Percentiles rank a stretch among this genome's conserved stretches.
phyloP scores from a whole-genome alignment of 176 grass and related monocot species.

The Bonia amplexicaulis region DNA sequence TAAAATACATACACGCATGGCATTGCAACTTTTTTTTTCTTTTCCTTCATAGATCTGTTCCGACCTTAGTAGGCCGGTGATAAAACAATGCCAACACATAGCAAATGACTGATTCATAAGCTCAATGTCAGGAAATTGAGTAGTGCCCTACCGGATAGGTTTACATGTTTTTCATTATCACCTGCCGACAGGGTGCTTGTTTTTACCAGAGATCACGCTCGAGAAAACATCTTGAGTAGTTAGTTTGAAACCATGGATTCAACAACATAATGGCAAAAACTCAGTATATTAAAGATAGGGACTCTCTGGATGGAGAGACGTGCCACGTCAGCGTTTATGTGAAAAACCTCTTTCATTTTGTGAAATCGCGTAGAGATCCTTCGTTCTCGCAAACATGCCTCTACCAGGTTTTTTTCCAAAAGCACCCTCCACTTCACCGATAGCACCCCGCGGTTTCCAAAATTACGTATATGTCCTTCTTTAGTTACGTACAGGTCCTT shows the following conservation, averaged over 20 bases:
- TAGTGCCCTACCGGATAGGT: neutral
- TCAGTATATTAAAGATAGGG: too few species aligned
- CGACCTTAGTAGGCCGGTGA: too few species aligned
- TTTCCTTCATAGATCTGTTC: neutral
- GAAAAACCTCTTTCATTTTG: too few species aligned
- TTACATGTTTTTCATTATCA: neutral
- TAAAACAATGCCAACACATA: neutral
- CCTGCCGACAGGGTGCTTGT: neutral
- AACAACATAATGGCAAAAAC: conserved; percentile 7
- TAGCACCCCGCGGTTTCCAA: too few species aligned
- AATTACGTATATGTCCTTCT: too few species aligned
- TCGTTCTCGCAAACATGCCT: too few species aligned
- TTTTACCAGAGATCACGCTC: neutral
- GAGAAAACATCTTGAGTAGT: neutral
- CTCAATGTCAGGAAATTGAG: neutral
- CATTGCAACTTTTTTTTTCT: neutral
- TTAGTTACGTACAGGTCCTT: too few species aligned
- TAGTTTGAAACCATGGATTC: neutral
- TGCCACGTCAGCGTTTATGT: too few species aligned
- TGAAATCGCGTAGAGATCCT: too few species aligned
- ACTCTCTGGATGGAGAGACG: too few species aligned
- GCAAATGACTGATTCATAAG: neutral
- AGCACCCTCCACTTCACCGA: too few species aligned
- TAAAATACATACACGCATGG: neutral
- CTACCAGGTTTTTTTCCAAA: too few species aligned